Conservation (phyloP, 2,329 filamentous ascomycete genomes). For the Colletotrichum trifolii region DNA sequence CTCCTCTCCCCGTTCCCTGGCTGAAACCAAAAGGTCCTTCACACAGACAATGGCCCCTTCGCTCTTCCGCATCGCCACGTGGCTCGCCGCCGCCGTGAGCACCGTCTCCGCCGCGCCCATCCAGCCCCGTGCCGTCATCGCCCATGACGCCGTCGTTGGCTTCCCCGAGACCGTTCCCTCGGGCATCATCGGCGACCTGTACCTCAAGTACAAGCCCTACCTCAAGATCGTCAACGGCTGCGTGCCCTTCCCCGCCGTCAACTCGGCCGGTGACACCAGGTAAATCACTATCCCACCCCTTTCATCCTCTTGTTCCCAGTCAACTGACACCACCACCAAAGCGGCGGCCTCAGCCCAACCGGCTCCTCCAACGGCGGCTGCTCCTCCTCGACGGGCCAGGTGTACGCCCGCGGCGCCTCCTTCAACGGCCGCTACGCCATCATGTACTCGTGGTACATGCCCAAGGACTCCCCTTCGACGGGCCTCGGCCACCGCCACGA, state of each 20-base stretch:
- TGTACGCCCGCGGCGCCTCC: slow-evolving; percentile 45
- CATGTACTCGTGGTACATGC: slow-evolving; percentile 53
- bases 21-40: too few relatives aligned
- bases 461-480: slow-evolving; percentile 51
- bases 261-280: slow-evolving; percentile 67
- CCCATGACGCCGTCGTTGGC: slow-evolving; percentile 46
- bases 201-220: slow-evolving; percentile 50
- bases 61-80: slow-evolving; percentile 32
- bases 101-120: slow-evolving; percentile 39
- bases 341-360: slow-evolving; percentile 43
- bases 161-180: slow-evolving; percentile 46
- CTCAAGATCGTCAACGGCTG: slow-evolving; percentile 65
- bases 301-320: neutral
- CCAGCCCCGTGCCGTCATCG: slow-evolving; percentile 43
- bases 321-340: slow-evolving; percentile 29
- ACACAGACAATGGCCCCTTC: slow-evolving; percentile 32
- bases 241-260: slow-evolving; percentile 71
- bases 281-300: slow-evolving; percentile 43
- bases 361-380: slow-evolving; percentile 44
- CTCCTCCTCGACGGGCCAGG: slow-evolving; percentile 45
- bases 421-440: slow-evolving; percentile 44
- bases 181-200: slow-evolving; percentile 42
- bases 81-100: slow-evolving; percentile 34
- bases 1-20: neutral
- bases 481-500: slow-evolving; percentile 51